A percentile compares a stretch with the other conserved stretches of the same genome.
These are phyloP conservation scores for Pythium oligandrum DNA, from an alignment of 352 stramenopile species.

Conservation along the genomic window DNA sequence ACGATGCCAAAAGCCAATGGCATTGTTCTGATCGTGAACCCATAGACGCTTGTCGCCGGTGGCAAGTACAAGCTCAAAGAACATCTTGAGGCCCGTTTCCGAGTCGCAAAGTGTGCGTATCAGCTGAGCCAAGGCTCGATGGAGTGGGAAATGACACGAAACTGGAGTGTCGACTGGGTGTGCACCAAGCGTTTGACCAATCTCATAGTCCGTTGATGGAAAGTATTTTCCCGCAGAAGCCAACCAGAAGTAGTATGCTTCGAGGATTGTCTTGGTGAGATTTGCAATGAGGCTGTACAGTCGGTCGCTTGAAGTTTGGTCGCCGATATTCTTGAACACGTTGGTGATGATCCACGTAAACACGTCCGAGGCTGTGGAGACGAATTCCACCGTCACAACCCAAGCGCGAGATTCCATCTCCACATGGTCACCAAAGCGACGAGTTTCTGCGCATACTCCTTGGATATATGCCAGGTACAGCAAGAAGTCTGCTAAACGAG, in stretches of 20 bases:
- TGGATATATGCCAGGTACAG: conserved; percentile 75
- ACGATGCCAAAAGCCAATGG: conserved; percentile 79
- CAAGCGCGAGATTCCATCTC: conserved; percentile 75
- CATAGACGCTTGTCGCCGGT: conserved; percentile 34
- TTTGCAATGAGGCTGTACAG: conserved; percentile 32
- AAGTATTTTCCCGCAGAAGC: conserved; percentile 75
- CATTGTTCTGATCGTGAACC: conserved; percentile 48
- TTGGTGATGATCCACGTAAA: conserved; percentile 79
- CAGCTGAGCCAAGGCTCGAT: conserved; percentile 70
- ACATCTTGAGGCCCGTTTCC: conserved; percentile 42
- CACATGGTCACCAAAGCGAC: conserved; percentile 65
- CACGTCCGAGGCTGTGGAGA: conserved; percentile 77
- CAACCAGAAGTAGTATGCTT: conserved; percentile 81
- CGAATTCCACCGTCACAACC: conserved; percentile 81
- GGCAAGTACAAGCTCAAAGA: conserved; percentile 44
- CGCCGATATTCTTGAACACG: conserved; percentile 50
- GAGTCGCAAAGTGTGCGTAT: conserved; percentile 67
- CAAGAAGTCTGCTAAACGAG: conserved; percentile 53
- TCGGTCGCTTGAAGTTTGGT: conserved; percentile 7
- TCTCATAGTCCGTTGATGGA: conserved; percentile 41
- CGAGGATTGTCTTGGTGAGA: conserved; percentile 60
- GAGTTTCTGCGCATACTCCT: conserved; percentile 59
- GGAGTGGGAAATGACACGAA: conserved; percentile 78
- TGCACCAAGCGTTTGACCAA: conserved; percentile 43
- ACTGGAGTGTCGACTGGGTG: conserved; percentile 62